phyloP scores from a whole-genome alignment of 805 yeast genomes.

The Candida quercuum region DNA sequence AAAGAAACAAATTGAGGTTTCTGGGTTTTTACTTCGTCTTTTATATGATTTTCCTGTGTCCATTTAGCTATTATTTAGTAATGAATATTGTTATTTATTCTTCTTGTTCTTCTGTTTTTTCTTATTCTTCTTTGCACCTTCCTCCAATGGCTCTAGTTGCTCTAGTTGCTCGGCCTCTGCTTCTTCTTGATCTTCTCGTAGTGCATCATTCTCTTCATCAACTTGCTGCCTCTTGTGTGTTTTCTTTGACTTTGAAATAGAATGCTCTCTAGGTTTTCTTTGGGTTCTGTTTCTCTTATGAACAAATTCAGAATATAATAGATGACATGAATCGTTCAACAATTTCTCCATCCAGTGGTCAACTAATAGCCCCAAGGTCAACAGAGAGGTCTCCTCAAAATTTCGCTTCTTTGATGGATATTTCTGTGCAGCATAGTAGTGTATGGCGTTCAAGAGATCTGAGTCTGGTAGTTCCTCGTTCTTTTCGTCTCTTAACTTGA shows the following conservation, averaged over 20 bases:
- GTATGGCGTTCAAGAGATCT: slow-evolving; percentile 28
- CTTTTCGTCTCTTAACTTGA: slow-evolving; percentile 8
- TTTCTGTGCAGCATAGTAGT: slow-evolving; percentile 26
- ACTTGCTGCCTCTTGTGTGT: too few relatives aligned
- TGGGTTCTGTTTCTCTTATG: too few relatives aligned
- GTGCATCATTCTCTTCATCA: too few relatives aligned
- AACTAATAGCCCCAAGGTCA: slow-evolving; percentile 30
- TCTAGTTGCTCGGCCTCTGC: too few relatives aligned
- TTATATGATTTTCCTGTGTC: background rate
- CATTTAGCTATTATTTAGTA: too few relatives aligned
- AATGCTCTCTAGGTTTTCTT: too few relatives aligned
- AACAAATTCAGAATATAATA: slow-evolving; percentile 8
- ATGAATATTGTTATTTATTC: slow-evolving; percentile 1
- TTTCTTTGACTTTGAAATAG: too few relatives aligned
- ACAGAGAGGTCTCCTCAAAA: slow-evolving; percentile 33
- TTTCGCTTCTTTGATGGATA: slow-evolving; percentile 20
- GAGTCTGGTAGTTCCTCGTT: slow-evolving; percentile 17
- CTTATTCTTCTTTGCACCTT: background rate
- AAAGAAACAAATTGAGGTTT: too few relatives aligned
- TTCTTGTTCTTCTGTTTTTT: slow-evolving; percentile 5
- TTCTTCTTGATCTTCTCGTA: too few relatives aligned
- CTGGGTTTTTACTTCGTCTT: too few relatives aligned
- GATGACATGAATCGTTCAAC: slow-evolving; percentile 1
- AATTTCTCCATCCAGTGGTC: slow-evolving; percentile 32
- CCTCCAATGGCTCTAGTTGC: background rate